A percentile compares a stretch with the other conserved stretches of the same genome.
Conservation (phyloP, 1,284 basidiomycete species). For the Malassezia sp. region DNA sequence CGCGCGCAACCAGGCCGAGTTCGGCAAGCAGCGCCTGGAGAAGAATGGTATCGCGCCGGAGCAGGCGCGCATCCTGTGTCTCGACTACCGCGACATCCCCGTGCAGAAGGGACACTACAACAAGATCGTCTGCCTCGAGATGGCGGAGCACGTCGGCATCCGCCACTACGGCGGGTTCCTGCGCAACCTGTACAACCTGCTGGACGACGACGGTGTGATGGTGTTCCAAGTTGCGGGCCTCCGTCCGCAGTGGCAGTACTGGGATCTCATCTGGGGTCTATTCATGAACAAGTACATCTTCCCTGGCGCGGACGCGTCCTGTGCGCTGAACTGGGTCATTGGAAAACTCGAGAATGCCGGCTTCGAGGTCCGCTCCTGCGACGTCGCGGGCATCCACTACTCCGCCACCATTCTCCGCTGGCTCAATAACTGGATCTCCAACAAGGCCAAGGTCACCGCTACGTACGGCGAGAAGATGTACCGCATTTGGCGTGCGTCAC, state of each 20-base stretch:
- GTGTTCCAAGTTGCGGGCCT: constrained; percentile 94
- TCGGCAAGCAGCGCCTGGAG: constrained; percentile 76
- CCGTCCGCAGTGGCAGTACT: constrained; percentile 87
- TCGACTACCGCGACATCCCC: constrained; percentile 88
- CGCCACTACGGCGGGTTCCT: constrained; percentile 83
- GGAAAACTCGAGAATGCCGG: constrained; percentile 68
- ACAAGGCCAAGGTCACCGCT: constrained; percentile 69
- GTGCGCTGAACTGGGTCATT: constrained; percentile 90
- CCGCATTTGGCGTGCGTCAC: constrained; percentile 47
- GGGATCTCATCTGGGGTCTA: constrained; percentile 82
- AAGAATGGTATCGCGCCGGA: constrained; percentile 64
- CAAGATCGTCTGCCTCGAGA: constrained; percentile 94
- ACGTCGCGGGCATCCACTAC: constrained; percentile 69
- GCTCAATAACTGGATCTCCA: constrained; percentile 47
- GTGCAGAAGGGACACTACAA: constrained; percentile 65
- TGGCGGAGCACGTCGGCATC: constrained; percentile 91
- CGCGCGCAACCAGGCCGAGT: constrained; percentile 76
- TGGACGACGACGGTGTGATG: constrained; percentile 87
- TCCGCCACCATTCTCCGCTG: constrained; percentile 69
- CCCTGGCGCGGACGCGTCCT: constrained; percentile 76
- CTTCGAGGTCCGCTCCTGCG: constrained; percentile 90
- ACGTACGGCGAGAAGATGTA: constrained; percentile 71
- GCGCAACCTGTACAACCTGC: constrained; percentile 76
- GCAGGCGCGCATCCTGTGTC: constrained; percentile 80
- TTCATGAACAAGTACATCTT: constrained; percentile 56